Evolutionary conservation across 306 rosid genomes (phyloP), one percentile per base, ranked within the genome.

Genomic region (Dryas octopetala): DNA sequence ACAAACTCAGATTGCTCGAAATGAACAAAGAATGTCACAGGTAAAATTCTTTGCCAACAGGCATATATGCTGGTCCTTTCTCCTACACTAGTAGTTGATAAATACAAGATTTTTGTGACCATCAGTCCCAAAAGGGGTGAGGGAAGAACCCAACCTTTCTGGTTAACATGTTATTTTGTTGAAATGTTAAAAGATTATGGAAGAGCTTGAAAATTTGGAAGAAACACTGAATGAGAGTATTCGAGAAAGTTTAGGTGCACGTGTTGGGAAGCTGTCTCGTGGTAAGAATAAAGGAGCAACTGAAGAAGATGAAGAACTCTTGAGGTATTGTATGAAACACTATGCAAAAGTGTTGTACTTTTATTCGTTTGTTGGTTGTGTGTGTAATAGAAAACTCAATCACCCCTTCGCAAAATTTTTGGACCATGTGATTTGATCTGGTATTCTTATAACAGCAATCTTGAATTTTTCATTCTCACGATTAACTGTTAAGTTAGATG

Each of bases 131-230:
- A n/a, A 40, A 46, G 62, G 62, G 48, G 43, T 16, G 1, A 14
- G 62, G 45, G 50, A 32, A 32, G 38, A 32, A 32, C 38, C 38
- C 38, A 32, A 32, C 38, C 63, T 14, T 70, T 71, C 41, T 17
- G 40, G 17, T 19, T 57, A 19, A 57, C 66, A 44, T 17, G 41
- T 43, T 71, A 44, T 57, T 43, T 40, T 58, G 49, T 32, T 17
- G 17, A n/a, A 50, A 23, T 52, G 73, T 74, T 77, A 48, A 45
- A 73, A 95, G 97, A 77, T 91, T 68, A 2, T 90, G 85, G 98
- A 95, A 88, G 98, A 91, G 86, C 93, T 95, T 75, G 98, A 95
- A 81, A 95, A 85, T 84, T 84, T 95, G 95, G 98, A 95, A 75
- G 98, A 95, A 85, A 95, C 98, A 7, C 79, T 95, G 78, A 90